Evolutionary conservation across 306 rosid species (phyloP), one percentile per base, ranked within the genome.

Genomic region (Corylus heterophylla): DNA sequence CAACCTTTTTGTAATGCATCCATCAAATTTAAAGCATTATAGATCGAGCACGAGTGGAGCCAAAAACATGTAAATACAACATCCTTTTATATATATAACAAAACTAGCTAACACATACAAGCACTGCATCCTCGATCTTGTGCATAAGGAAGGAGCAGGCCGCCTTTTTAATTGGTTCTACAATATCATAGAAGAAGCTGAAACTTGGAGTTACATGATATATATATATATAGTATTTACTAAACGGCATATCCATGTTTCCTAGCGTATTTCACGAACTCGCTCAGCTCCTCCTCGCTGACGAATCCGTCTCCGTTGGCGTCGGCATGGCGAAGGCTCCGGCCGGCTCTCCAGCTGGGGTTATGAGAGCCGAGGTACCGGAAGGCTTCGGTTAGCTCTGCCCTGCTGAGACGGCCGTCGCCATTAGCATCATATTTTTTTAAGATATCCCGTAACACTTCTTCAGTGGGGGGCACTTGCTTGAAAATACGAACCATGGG

Each of bases 351-450:
- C 69, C 14, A 18, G 2, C 29, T 0, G 8, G 79, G 79, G 0
- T 44, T 5, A 48, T 56, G 2, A 4, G 79, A 63, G 25, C 78
- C 78, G 5, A 79, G 72, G 31, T 3, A 17, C 3, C 55, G 39
- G 18, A 79, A 79, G 13, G 78, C 83, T 52, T 48, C 47, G 0
- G 22, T 62, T 17, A 79, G 68, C 27, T 79, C 83, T 7, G 54
- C 45, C 18, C 7, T 5, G 69, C 69, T 39, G 14, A 79, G 83
- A 2, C 73, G 78, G 7, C 66, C 66, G 22, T 79, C 83, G 18
- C 51, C 45, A 10, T 79, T 39, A 1, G 25, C 0, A 55, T 73
- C 83, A 14, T 73, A 64, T 61, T 79, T 54, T 25, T 48, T 63
- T 74, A 79, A 63, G 18, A 61, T 47, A 4, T 73, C 47, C 44